Percentiles rank a stretch among this genome's conserved stretches.
Conservation (phyloP, 2,329 filamentous ascomycete species). For the Pyrenophora tritici-repentis region DNA sequence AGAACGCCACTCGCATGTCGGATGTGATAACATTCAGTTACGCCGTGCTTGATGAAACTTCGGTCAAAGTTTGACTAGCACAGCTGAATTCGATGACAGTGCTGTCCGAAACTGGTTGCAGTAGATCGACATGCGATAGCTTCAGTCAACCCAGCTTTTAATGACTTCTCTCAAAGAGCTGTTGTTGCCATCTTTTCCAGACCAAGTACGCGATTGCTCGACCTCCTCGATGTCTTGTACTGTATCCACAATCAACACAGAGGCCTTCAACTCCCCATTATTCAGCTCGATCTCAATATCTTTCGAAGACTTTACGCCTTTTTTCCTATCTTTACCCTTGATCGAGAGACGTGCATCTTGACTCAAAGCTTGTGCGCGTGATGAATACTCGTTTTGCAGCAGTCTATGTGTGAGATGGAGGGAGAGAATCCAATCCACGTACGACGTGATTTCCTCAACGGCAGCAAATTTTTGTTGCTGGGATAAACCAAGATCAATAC, state of each 20-base stretch:
- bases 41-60: no score
- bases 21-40: no score
- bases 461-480: constrained; percentile 37
- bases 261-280: constrained; percentile 24
- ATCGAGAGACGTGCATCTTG: constrained; percentile 34
- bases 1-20: no score
- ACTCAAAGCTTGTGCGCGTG: constrained; percentile 23
- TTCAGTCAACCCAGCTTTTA: constrained; percentile 30
- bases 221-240: constrained; percentile 12
- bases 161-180: constrained; percentile 29
- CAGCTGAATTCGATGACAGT: no score
- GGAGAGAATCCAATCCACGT: constrained; percentile 42
- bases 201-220: constrained; percentile 32
- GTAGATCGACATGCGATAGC: no score
- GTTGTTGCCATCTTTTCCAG: constrained; percentile 15
- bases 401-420: constrained; percentile 38
- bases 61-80: no score
- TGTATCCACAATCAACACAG: constrained; percentile 6
- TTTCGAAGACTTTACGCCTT: constrained; percentile 18
- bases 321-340: constrained; percentile 26
- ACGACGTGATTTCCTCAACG: constrained; percentile 35
- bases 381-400: constrained; percentile 30
- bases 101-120: no score
- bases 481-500: constrained; percentile 34
- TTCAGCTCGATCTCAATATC: constrained; percentile 30